Evolutionary conservation across 2,329 filamentous ascomycete species (phyloP), one percentile per base, ranked within the genome.

Genomic region (Cytospora chrysosperma): DNA sequence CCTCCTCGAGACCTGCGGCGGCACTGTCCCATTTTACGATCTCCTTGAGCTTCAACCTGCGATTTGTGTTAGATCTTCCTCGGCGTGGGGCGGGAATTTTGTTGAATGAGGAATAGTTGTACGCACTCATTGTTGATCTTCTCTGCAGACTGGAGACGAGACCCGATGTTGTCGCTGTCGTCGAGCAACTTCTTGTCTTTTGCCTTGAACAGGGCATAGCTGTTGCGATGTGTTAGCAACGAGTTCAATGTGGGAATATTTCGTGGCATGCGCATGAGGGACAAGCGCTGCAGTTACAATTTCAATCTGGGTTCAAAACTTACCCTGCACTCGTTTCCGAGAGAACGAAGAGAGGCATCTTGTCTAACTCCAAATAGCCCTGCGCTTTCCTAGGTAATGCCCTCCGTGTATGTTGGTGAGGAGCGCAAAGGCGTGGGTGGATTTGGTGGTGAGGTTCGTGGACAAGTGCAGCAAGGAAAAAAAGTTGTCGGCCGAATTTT

Each of bases 21-120:
- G 95, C 93, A 78, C 92, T 97, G 76, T 97, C 92, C 79, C 97
- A 99, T 82, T 98, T 98, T 78, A 91, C 84, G 79, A 99, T 98
- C 77, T 94, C 89, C 85, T 98, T 98, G 75, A 98, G 84, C 81
- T 97, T 97, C 72, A 99, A 81, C 78, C 90, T 94, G 69, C 27
- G 43, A 26, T 32, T 21, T 49, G n/a, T 57, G 59, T 70, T 68
- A 66, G 69, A 34, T 28, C 55, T 54, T 28, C 51, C 15, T 55
- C 13, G 21, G 37, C 37, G 40, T 49, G n/a, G 12, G 15, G 37
- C 50, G 43, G 6, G 19, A 19, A 47, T 17, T 9, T 24, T 37
- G 26, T 12, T 40, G 53, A 26, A 4, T 30, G 28, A 34, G 21
- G 40, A 58, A 21, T 28, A 61, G 61, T 66, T 58, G 54, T 34